Conservation (phyloP, 148 eudicot genomes). For the Rhododendron williamsianum region DNA sequence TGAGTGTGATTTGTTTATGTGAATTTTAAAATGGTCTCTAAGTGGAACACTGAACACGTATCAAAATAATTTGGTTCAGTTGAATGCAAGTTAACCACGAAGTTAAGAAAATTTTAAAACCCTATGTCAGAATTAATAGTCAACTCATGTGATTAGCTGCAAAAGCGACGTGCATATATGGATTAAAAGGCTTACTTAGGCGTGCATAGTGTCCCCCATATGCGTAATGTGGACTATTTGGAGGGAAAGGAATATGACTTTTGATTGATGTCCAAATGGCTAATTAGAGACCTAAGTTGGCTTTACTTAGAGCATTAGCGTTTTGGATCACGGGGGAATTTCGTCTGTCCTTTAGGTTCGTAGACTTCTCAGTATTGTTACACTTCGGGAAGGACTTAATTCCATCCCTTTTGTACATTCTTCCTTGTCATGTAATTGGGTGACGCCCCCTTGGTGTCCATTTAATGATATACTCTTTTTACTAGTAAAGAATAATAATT, state of each 20-base stretch:
- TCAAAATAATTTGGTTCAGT: neutral
- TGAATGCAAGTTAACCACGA: neutral
- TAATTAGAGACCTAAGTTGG: neutral
- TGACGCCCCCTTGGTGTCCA: neutral
- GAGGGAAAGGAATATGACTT: neutral
- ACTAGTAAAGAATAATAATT: neutral
- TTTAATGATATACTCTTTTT: neutral
- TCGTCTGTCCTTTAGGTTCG: neutral
- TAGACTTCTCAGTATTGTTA: neutral
- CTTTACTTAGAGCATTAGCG: neutral
- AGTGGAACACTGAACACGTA: neutral
- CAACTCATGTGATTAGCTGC: neutral
- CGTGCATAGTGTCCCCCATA: neutral
- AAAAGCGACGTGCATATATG: neutral
- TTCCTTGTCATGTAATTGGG: neutral
- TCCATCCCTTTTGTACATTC: neutral
- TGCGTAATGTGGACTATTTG: neutral
- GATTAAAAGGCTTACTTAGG: neutral
- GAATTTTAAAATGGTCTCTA: neutral
- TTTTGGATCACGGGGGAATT: neutral
- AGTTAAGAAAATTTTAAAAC: neutral
- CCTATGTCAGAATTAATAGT: neutral
- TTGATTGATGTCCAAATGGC: neutral
- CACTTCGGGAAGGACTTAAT: neutral
- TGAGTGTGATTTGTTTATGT: neutral